phyloP scores from a whole-genome alignment of 805 yeast species.

The Schizosaccharomyces cryophilus region DNA sequence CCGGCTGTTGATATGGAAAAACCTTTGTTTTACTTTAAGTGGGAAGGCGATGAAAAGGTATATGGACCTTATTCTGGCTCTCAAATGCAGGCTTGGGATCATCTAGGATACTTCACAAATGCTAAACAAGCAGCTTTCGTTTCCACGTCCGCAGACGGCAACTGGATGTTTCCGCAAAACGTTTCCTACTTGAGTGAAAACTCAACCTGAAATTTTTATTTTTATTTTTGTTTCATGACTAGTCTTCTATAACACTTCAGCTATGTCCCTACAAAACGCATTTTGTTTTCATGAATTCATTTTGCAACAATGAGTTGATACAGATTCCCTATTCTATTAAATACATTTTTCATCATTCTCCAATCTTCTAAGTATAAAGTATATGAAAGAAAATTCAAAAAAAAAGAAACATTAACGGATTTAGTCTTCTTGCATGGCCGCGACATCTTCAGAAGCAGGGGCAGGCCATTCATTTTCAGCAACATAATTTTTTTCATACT shows the following conservation, averaged over 20 bases:
- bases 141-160: neutral
- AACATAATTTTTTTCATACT: slow-evolving; percentile 40
- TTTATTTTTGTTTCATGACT: too few species aligned
- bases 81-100: slow-evolving; percentile 1
- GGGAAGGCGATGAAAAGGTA: neutral
- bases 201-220: neutral
- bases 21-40: neutral
- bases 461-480: slow-evolving; percentile 47
- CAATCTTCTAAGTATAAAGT: too few species aligned
- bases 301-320: too few species aligned
- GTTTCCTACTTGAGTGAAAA: neutral
- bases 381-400: neutral
- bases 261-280: too few species aligned
- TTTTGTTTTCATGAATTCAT: too few species aligned
- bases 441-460: neutral
- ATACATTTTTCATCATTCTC: too few species aligned
- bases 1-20: neutral
- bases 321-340: too few species aligned
- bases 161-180: neutral
- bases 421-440: neutral
- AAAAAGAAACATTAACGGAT: neutral
- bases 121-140: neutral
- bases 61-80: neutral
- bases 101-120: neutral
- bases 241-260: too few species aligned